Base-by-base conservation (phyloP, 2,329 filamentous ascomycete genomes). In the Ascocoryne sarcoides region DNA sequence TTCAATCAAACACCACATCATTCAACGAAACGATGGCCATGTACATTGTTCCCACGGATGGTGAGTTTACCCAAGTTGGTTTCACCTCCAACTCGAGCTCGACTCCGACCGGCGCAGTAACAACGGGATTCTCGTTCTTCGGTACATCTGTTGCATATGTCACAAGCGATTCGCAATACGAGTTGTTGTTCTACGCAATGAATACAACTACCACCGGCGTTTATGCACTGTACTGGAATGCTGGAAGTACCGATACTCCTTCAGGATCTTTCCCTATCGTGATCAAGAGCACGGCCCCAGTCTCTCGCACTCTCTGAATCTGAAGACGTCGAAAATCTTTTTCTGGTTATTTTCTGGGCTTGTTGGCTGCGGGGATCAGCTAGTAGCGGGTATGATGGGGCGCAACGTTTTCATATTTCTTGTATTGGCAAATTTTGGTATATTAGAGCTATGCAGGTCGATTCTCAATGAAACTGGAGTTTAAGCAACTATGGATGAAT, bases 71-170 rank as follows among this genome's bases (percentile, higher is more conserved):
- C 4, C 46, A 52, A 23, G 54, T 59, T 5, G 59, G 59, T 5
- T 61, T 62, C 32, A 43, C 43, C 14, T 40, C 42, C 19, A 46
- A 39, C 15, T 52, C 47, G 29, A 39, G 39, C n/a, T 39, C 43
- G 4, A 34, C 50, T 4, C 46, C 53, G 4, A 34, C 32, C 5
- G 54, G 48, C 18, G 49, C 42, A 12, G 48, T 51, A 4, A 53
- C 46, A 3, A 46, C 45, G 5, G 55, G 56, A 4, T 62, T 64
- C 39, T 40, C 49, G 5, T 50, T 59, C 32, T 62, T 60, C 38
- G 60, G 59, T 8, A 56, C 44, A 12, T 46, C 35, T 18, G 59
- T 57, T 10, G 60, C 57, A 39, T 59, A 61, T 44, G 50, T 50
- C 32, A 43, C 43, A 3, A 45, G 33, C 16, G 42, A 43, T 5